phyloP scores from a whole-genome alignment of 2,329 filamentous ascomycete genomes.

The Zasmidium citrigriseum region DNA sequence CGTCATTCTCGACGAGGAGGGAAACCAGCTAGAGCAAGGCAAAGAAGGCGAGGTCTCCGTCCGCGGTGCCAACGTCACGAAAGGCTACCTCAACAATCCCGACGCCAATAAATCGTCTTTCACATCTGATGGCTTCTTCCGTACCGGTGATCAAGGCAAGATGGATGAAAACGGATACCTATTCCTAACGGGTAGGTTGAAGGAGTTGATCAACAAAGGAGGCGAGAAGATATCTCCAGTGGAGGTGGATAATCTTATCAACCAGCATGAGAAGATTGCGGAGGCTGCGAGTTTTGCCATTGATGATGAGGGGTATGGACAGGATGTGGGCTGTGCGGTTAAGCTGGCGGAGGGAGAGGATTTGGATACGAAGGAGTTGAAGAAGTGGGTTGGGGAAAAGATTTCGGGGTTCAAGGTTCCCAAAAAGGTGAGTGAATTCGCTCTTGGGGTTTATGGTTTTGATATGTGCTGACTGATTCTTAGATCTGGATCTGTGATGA shows the following conservation, averaged over 20 bases:
- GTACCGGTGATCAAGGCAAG: conserved; percentile 83
- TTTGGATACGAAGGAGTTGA: conserved; percentile 60
- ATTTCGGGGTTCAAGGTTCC: conserved; percentile 82
- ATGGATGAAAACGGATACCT: conserved; percentile 73
- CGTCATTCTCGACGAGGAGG: conserved; percentile 70
- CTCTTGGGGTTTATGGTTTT: conserved; percentile 45
- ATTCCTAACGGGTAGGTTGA: conserved; percentile 82
- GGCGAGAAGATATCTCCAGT: conserved; percentile 88
- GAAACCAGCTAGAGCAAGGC: conserved; percentile 68
- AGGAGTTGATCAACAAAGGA: conserved; percentile 88
- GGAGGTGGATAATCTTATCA: conserved; percentile 78
- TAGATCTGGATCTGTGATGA: conserved; percentile 7
- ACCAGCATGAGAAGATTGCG: conserved; percentile 67
- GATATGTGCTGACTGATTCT: no score
- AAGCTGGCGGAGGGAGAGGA: conserved; percentile 69
- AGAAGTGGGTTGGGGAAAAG: conserved; percentile 66
- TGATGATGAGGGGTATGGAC: conserved; percentile 77
- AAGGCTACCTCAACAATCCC: conserved; percentile 80
- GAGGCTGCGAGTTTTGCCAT: conserved; percentile 84
- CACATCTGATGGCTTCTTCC: conserved; percentile 74
- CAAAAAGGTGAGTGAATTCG: conserved; percentile 74
- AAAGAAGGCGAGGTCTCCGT: conserved; percentile 80
- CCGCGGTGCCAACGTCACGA: conserved; percentile 77
- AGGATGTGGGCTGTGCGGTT: conserved; percentile 75
- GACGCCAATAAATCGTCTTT: conserved; percentile 73